Evolutionary conservation across 129 eudicot genomes (phyloP).

Genomic region (Calendula officinalis): DNA sequence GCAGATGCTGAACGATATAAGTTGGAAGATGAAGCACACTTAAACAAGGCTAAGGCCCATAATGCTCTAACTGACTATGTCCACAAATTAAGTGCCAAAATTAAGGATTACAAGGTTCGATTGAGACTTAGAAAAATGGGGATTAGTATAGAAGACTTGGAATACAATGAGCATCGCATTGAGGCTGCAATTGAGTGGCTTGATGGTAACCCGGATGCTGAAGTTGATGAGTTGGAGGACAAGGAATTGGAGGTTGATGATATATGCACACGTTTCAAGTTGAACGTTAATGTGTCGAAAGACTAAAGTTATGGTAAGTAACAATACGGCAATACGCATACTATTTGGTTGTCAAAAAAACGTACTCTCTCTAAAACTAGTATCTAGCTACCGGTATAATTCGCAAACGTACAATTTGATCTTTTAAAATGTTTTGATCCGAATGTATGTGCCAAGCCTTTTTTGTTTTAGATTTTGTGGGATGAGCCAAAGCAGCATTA

Average conservation of each 20-base stretch:
- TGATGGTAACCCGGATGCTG: slow-evolving; percentile 23
- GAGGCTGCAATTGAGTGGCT: slow-evolving; percentile 27
- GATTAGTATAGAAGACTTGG: slow-evolving; percentile 13
- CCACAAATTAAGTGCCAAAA: slow-evolving; percentile 16
- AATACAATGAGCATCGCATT: slow-evolving; percentile 5
- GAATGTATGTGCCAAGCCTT: too few species aligned
- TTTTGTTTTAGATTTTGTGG: too few species aligned
- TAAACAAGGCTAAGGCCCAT: slow-evolving; percentile 19
- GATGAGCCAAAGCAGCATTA: too few species aligned
- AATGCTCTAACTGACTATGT: background rate
- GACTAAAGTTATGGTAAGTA: background rate
- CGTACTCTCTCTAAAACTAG: too few species aligned
- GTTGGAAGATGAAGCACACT: slow-evolving; percentile 28
- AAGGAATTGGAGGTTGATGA: slow-evolving; percentile 18
- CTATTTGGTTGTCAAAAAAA: background rate
- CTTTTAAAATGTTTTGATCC: too few species aligned
- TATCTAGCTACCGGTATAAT: too few species aligned
- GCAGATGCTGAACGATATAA: slow-evolving; percentile 29
- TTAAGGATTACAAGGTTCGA: slow-evolving; percentile 12
- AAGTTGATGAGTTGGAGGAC: slow-evolving; percentile 10
- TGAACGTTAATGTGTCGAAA: background rate
- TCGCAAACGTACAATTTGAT: too few species aligned
- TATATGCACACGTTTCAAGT: slow-evolving; percentile 14
- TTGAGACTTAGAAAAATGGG: slow-evolving; percentile 16
- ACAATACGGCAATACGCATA: background rate